These are phyloP conservation scores for Penicillium thymicola DNA, from an alignment of 2,329 filamentous ascomycete genomes.

Conservation along the genomic window DNA sequence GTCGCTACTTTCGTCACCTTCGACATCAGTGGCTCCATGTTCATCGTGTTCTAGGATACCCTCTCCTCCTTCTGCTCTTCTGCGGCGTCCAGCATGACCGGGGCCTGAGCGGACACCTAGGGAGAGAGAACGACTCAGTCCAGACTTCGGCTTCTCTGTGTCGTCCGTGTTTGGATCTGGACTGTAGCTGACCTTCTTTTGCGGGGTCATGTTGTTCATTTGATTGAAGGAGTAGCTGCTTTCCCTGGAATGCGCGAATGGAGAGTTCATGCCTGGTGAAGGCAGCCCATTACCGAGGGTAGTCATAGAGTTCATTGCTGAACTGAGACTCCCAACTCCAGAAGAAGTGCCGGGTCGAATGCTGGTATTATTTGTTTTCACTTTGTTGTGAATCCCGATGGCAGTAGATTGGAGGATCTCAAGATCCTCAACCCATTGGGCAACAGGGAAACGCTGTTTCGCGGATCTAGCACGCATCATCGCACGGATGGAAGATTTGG, in stretches of 20 bases:
- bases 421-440: constrained; percentile 64
- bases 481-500: constrained; percentile 54
- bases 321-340: constrained; percentile 39
- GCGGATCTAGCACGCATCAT: constrained; percentile 64
- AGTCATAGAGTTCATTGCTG: constrained; percentile 6
- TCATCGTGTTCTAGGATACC: constrained; percentile 22
- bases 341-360: constrained; percentile 40
- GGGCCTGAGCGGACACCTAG: constrained; percentile 45
- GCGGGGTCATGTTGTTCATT: constrained; percentile 32
- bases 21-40: constrained; percentile 16
- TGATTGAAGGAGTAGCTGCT: constrained; percentile 30
- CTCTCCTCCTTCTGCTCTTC: constrained; percentile 6
- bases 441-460: constrained; percentile 65
- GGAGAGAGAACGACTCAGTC: constrained; percentile 40
- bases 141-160: constrained; percentile 32
- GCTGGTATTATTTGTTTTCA: constrained; percentile 31
- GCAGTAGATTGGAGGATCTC: constrained; percentile 60
- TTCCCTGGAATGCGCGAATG: constrained; percentile 18
- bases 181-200: constrained; percentile 39
- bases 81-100: constrained; percentile 37
- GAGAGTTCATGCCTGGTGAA: constrained; percentile 30
- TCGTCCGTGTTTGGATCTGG: constrained; percentile 33
- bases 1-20: constrained; percentile 36
- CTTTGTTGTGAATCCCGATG: constrained; percentile 54
- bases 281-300: constrained; percentile 17